Percentiles rank a stretch among this genome's conserved stretches.
These are phyloP conservation scores for Saitoella complicata DNA, from an alignment of 805 yeast species.

Conservation along the genomic window DNA sequence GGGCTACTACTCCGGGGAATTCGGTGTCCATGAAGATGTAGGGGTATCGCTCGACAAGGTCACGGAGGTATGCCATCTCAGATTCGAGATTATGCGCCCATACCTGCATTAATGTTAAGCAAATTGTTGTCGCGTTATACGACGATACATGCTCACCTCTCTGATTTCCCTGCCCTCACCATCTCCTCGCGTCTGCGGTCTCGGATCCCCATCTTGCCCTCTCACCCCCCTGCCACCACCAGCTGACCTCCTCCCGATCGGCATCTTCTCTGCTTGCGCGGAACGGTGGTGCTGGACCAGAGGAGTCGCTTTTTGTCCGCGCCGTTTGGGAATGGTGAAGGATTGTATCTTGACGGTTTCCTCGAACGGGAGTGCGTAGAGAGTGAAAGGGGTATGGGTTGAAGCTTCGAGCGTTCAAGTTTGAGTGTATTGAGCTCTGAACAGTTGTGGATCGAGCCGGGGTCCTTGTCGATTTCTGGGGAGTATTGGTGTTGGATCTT, in stretches of 20 bases:
- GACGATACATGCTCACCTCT: not conserved
- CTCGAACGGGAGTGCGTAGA: no score
- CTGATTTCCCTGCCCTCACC: not conserved
- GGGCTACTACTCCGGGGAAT: conserved; percentile 87
- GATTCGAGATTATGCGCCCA: conserved; percentile 28
- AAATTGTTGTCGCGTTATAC: conserved; percentile 11
- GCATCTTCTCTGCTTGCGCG: conserved; percentile 10
- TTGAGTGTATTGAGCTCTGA: no score
- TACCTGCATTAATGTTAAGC: conserved; percentile 15
- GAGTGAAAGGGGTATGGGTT: no score
- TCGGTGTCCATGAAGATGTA: conserved; percentile 57
- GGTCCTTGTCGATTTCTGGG: no score
- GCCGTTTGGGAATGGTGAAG: no score
- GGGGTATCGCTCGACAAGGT: conserved; percentile 23
- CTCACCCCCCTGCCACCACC: conserved; percentile 10
- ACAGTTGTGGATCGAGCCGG: no score
- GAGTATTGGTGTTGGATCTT: no score
- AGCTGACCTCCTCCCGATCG: conserved; percentile 11
- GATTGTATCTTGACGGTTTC: no score
- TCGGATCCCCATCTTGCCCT: conserved; percentile 9
- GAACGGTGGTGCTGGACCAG: conserved; percentile 8
- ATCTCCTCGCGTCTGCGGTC: conserved; percentile 5
- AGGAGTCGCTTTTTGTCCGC: no score
- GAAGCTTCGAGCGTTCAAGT: no score
- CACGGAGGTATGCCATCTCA: conserved; percentile 25